These are phyloP conservation scores for Penicillium canescens DNA, from an alignment of 495 filamentous ascomycete species.

Conservation along the genomic window DNA sequence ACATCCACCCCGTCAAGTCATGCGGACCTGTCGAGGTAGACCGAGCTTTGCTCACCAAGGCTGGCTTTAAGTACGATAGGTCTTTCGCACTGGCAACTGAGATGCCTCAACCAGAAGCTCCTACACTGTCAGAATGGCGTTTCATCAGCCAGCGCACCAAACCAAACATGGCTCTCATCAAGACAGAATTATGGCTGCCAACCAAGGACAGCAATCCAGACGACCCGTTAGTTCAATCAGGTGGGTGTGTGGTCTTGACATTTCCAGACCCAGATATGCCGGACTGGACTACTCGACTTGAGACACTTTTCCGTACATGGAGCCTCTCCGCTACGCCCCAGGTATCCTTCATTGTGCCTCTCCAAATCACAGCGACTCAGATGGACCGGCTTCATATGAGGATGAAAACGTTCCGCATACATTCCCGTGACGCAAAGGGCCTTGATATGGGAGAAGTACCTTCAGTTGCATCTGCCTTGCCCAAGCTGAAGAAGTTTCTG, in stretches of 20 bases:
- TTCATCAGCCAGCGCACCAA: conserved; percentile 28
- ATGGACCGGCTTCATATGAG: neutral
- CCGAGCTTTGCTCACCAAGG: conserved; percentile 14
- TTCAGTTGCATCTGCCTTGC: conserved; percentile 9
- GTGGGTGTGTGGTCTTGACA: conserved; percentile 13
- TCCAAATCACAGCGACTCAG: conserved; percentile 1
- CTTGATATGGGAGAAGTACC: conserved; percentile 9
- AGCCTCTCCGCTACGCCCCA: neutral
- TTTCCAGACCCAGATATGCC: conserved; percentile 11
- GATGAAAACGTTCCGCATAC: conserved; percentile 12
- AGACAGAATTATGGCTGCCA: conserved; percentile 16
- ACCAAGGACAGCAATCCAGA: neutral
- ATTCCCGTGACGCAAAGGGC: conserved; percentile 8
- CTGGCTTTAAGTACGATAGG: conserved; percentile 17
- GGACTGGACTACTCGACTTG: conserved; percentile 7
- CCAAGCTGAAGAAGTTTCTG: conserved; percentile 14
- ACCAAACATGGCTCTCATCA: conserved; percentile 18
- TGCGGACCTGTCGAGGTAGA: conserved; percentile 16
- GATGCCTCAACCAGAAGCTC: neutral
- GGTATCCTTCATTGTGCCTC: conserved; percentile 12
- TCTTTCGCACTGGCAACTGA: conserved; percentile 15
- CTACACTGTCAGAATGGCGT: conserved; percentile 8
- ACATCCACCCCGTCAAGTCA: conserved; percentile 21
- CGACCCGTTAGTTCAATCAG: conserved; percentile 11
- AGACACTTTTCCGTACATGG: conserved; percentile 10